phyloP scores from a whole-genome alignment of 176 grass and related monocot species.

The Phoenix roebelenii region DNA sequence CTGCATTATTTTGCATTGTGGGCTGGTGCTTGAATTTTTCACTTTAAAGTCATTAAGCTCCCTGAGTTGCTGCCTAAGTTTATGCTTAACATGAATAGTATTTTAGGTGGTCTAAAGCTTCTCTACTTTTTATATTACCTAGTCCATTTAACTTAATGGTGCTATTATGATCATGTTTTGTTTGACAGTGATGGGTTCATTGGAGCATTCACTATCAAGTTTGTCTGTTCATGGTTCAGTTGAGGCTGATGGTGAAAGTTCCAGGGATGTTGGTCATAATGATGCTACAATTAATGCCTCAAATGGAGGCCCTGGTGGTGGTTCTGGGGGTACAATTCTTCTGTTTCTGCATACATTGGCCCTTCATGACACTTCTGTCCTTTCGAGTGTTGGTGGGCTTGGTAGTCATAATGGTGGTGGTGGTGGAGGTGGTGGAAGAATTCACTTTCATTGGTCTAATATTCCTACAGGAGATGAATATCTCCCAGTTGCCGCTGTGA shows the following conservation, averaged over 20 bases:
- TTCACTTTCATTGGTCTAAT: conserved; percentile 96
- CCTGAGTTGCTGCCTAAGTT: no score
- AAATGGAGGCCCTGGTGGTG: conserved; percentile 73
- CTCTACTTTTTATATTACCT: background rate
- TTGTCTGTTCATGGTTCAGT: conserved; percentile 64
- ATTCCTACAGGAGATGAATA: conserved; percentile 97
- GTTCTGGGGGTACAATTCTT: conserved; percentile 93
- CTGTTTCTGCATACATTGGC: conserved; percentile 71
- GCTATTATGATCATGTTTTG: background rate
- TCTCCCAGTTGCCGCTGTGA: conserved; percentile 66
- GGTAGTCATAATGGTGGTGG: conserved; percentile 60
- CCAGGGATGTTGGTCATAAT: conserved; percentile 5
- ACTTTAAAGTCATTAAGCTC: no score
- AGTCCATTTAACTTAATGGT: background rate
- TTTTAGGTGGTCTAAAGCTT: no score
- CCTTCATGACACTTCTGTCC: conserved; percentile 50
- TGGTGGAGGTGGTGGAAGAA: conserved; percentile 76
- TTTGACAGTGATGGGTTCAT: conserved; percentile 88
- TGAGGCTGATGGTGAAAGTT: conserved; percentile 82
- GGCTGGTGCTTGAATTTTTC: no score
- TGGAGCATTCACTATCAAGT: conserved; percentile 69
- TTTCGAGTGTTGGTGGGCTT: conserved; percentile 73
- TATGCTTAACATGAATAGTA: no score
- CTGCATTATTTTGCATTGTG: no score
- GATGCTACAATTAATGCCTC: conserved; percentile 30